Percentiles rank a stretch among this genome's conserved stretches.
Evolutionary conservation across 805 yeast species (phyloP).

Genomic region (Candida silvicultrix): DNA sequence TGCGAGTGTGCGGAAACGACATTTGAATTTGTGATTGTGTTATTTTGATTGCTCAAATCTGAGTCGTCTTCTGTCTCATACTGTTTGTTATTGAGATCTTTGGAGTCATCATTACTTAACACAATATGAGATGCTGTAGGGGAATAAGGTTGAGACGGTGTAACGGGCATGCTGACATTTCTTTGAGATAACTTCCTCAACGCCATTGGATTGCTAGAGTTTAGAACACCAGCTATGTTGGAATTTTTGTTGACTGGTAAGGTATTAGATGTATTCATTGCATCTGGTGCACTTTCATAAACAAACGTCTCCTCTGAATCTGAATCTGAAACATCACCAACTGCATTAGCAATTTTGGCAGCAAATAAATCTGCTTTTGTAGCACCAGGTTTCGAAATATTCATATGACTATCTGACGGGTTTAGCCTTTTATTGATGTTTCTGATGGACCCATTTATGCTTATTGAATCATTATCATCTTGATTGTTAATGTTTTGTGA

Average conservation of each 20-base stretch:
- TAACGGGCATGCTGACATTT: conserved; percentile 21
- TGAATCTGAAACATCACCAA: conserved; percentile 79
- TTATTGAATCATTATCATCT: conserved; percentile 15
- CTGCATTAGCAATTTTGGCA: conserved; percentile 90
- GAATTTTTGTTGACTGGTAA: conserved; percentile 11
- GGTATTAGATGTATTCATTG: conserved; percentile 13
- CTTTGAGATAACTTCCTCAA: conserved; percentile 19
- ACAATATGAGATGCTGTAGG: conserved; percentile 7
- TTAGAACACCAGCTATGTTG: conserved; percentile 1
- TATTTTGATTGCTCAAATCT: conserved; percentile 3
- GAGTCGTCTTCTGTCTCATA: conserved; percentile 12
- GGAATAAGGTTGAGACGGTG: conserved; percentile 6
- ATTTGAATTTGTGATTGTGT: not conserved
- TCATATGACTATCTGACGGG: conserved; percentile 13
- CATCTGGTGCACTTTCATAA: conserved; percentile 50
- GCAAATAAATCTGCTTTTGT: conserved; percentile 92
- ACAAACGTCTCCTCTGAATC: conserved; percentile 95
- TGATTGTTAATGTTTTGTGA: conserved; percentile 6
- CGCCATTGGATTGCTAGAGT: conserved; percentile 9
- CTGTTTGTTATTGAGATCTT: conserved; percentile 5
- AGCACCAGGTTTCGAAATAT: conserved; percentile 27
- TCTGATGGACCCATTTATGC: conserved; percentile 21
- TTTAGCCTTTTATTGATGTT: conserved; percentile 13
- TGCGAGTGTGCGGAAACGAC: not conserved
- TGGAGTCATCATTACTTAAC: conserved; percentile 5